Evolutionary conservation across 306 rosid genomes (phyloP).

Genomic region (Prosopis cineraria): DNA sequence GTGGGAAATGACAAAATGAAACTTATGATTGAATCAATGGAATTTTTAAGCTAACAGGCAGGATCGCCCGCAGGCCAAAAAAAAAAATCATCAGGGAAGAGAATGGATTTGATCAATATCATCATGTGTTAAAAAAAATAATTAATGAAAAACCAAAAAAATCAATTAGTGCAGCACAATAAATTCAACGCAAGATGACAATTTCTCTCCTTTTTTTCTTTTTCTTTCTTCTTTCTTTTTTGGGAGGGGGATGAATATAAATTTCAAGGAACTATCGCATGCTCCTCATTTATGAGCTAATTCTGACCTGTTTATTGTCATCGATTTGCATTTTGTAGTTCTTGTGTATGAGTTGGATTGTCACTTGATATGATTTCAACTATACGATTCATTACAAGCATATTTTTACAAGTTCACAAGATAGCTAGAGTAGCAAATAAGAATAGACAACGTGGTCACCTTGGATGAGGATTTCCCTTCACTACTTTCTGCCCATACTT

Average conservation of each 20-base stretch:
- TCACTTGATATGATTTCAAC: slow-evolving; percentile 19
- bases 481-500: slow-evolving; percentile 86
- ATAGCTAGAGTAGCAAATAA: slow-evolving; percentile 18
- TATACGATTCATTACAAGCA: background rate
- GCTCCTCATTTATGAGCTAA: background rate
- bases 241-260: too few relatives aligned
- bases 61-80: background rate
- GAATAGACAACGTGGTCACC: slow-evolving; percentile 50
- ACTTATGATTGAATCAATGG: too few relatives aligned
- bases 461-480: slow-evolving; percentile 96
- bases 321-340: background rate
- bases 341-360: background rate
- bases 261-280: background rate
- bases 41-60: slow-evolving; percentile 13
- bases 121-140: background rate
- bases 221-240: too few relatives aligned
- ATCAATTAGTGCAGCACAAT: background rate
- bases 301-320: background rate
- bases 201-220: too few relatives aligned
- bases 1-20: background rate
- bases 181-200: background rate
- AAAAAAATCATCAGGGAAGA: background rate
- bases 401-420: background rate
- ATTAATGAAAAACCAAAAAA: background rate
- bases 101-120: background rate